A percentile compares a stretch with the other conserved stretches of the same genome.
These are phyloP conservation scores for Sorghum bicolor DNA, from an alignment of 176 grass and related monocot genomes.

Conservation along the genomic window Sorghum_bicolor_NCBIv3 NC_012875.2:51465001-51465500, in stretches of 20 bases:
- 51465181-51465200: slow-evolving; percentile 40
- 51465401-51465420: too few relatives aligned
- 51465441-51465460: too few relatives aligned
- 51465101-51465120: slow-evolving; percentile 46
- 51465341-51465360: slow-evolving; percentile 41
- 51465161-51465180: slow-evolving; percentile 43
- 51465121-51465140: slow-evolving; percentile 14
- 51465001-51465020: slow-evolving; percentile 35
- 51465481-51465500: slow-evolving; percentile 58
- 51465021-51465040: slow-evolving; percentile 32
- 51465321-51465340: slow-evolving; percentile 44
- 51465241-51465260: slow-evolving; percentile 38
- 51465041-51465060: slow-evolving; percentile 40
- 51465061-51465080: slow-evolving; percentile 46
- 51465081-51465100: slow-evolving; percentile 50
- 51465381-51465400: not conserved
- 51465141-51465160: slow-evolving; percentile 64
- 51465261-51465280: slow-evolving; percentile 33
- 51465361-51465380: not conserved
- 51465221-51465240: slow-evolving; percentile 50
- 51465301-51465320: slow-evolving; percentile 48
- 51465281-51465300: slow-evolving; percentile 23
- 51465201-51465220: slow-evolving; percentile 58
- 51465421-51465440: too few relatives aligned
- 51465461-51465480: slow-evolving; percentile 31